Conservation (phyloP, 2,329 filamentous ascomycete species). For the Dothistroma pini region DNA sequence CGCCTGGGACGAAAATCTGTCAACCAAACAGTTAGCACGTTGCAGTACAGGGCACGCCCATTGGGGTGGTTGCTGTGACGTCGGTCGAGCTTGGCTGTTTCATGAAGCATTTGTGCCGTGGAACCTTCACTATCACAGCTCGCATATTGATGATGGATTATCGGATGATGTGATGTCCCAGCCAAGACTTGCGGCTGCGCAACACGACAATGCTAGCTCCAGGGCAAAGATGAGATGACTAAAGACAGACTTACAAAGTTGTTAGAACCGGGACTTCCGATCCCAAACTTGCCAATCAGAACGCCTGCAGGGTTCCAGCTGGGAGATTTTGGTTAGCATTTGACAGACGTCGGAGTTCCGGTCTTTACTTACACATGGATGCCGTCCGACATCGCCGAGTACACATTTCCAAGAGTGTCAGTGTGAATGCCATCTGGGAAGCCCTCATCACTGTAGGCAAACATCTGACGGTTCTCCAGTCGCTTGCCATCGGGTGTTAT, state of each 20-base stretch:
- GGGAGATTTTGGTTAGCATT: not conserved
- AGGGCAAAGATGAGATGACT: not conserved
- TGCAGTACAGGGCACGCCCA: not conserved
- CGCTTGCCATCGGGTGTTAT: constrained; percentile 35
- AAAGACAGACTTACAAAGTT: constrained; percentile 27
- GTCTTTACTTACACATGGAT: constrained; percentile 42
- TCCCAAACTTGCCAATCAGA: constrained; percentile 54
- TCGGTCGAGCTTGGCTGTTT: not conserved
- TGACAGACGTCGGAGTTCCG: not conserved
- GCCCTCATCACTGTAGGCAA: constrained; percentile 54
- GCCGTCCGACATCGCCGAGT: constrained; percentile 51
- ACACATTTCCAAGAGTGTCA: constrained; percentile 54
- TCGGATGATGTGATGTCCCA: not conserved
- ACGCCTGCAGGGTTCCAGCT: constrained; percentile 49
- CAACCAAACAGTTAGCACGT: not conserved
- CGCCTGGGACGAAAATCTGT: constrained; percentile 30
- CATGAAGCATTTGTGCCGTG: not conserved
- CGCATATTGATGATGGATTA: not conserved
- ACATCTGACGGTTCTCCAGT: constrained; percentile 42
- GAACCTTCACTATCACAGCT: not conserved
- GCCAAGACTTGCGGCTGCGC: not conserved
- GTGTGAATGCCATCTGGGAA: constrained; percentile 58
- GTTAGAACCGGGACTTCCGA: constrained; percentile 37
- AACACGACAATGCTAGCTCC: not conserved
- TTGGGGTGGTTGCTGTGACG: not conserved